Conservation (phyloP, 1,284 basidiomycete genomes). For the Microbotryum saponariae region DNA sequence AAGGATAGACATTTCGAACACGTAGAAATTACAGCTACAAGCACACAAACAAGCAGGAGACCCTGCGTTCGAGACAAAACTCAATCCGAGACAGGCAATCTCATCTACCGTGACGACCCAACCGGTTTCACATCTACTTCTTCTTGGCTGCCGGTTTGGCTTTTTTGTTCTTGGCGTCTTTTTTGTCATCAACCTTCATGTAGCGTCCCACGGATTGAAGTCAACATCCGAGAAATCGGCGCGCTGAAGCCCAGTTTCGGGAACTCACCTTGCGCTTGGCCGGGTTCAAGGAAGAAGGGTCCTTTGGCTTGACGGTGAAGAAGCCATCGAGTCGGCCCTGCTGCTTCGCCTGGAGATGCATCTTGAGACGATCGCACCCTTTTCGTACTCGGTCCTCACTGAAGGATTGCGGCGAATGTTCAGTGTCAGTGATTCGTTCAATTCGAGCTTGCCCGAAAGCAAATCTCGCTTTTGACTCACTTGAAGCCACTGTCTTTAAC, state of each 20-base stretch:
- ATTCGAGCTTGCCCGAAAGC: background rate
- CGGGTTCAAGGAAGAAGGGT: conserved; percentile 1
- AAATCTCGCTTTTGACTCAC: conserved; percentile 47
- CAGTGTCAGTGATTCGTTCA: conserved; percentile 6
- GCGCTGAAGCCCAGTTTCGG: background rate
- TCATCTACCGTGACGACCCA: no score
- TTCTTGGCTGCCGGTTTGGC: conserved; percentile 21
- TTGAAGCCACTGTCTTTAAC: conserved; percentile 96
- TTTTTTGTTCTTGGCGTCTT: conserved; percentile 21
- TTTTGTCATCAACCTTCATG: conserved; percentile 20
- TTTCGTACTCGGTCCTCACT: conserved; percentile 95
- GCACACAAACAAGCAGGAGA: no score
- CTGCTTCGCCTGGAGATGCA: conserved; percentile 81
- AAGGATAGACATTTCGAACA: no score
- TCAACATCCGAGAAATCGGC: background rate
- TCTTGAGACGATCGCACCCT: conserved; percentile 85
- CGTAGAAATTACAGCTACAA: no score
- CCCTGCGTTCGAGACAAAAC: no score
- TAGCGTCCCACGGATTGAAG: background rate
- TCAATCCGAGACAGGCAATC: no score
- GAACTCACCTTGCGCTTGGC: conserved; percentile 18
- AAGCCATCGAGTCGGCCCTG: conserved; percentile 95
- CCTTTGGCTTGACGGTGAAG: conserved; percentile 50
- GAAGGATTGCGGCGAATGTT: conserved; percentile 6
- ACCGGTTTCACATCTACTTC: background rate